phyloP scores from a whole-genome alignment of 768 basidiomycete species.

The Mycena albidolilacea region DNA sequence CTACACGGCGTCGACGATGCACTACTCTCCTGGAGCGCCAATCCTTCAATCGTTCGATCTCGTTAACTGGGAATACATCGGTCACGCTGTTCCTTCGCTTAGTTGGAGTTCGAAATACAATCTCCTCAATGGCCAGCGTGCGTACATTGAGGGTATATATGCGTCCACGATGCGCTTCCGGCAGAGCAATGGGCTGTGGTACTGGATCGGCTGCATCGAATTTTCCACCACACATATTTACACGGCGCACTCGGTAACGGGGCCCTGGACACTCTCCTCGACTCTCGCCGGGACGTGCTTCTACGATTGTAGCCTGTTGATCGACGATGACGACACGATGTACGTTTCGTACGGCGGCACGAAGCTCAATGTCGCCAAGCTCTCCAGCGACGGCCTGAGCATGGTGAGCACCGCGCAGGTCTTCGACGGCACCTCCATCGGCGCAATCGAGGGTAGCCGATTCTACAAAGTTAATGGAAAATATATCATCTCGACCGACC shows the following conservation, averaged over 20 bases:
- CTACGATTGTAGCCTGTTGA: not conserved
- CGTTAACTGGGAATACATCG: not conserved
- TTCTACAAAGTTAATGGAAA: not conserved
- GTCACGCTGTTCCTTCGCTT: not conserved
- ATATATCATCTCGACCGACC: not conserved
- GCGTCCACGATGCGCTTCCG: not conserved
- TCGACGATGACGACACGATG: not conserved
- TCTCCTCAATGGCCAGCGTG: not conserved
- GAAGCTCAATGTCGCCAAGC: not conserved
- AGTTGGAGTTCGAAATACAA: not conserved
- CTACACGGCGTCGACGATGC: not conserved
- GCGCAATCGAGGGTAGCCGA: not conserved
- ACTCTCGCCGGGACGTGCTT: not conserved
- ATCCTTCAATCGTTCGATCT: not conserved
- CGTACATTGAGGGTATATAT: not conserved
- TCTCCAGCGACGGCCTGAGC: not conserved
- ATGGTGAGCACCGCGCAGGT: too few relatives aligned
- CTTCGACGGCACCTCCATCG: not conserved
- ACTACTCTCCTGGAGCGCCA: not conserved
- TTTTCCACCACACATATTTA: not conserved
- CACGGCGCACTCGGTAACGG: not conserved
- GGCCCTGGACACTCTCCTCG: not conserved
- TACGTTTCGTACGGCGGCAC: not conserved
- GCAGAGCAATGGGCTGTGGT: not conserved
- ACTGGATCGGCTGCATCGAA: not conserved